A percentile compares a stretch with the other conserved stretches of the same genome.
These are phyloP conservation scores for Yamadazyma takamatsuzukensis DNA, from an alignment of 805 yeast genomes.

Conservation along the genomic window DNA sequence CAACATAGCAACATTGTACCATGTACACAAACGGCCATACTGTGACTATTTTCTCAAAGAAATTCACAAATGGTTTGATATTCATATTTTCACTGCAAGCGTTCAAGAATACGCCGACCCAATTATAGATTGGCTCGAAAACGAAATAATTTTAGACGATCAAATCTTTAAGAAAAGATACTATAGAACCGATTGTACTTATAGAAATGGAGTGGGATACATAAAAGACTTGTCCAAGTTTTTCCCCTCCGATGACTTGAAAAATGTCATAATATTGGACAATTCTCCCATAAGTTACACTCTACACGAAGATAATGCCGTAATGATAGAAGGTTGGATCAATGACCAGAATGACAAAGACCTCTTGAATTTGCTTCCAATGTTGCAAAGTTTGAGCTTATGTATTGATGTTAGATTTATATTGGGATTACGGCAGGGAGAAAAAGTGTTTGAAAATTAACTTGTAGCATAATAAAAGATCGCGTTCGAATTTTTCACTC, in stretches of 20 bases:
- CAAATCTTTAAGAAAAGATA: constrained; percentile 50
- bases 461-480: no score
- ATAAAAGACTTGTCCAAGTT: constrained; percentile 47
- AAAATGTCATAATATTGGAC: constrained; percentile 75
- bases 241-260: constrained; percentile 65
- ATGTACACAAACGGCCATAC: constrained; percentile 87
- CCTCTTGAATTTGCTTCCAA: constrained; percentile 74
- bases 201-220: constrained; percentile 78
- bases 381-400: constrained; percentile 69
- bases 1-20: constrained; percentile 75
- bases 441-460: constrained; percentile 54
- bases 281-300: constrained; percentile 91
- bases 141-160: constrained; percentile 36
- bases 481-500: no score
- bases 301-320: constrained; percentile 80
- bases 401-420: constrained; percentile 82
- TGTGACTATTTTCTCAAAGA: constrained; percentile 81
- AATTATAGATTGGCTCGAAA: constrained; percentile 86
- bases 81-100: constrained; percentile 92
- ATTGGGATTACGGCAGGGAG: constrained; percentile 73
- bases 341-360: constrained; percentile 91
- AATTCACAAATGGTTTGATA: constrained; percentile 81
- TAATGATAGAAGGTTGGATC: constrained; percentile 96
- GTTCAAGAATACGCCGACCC: constrained; percentile 97
- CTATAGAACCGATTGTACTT: constrained; percentile 78